Conservation (phyloP, 768 basidiomycete genomes). For the Hysterangium stoloniferum region DNA sequence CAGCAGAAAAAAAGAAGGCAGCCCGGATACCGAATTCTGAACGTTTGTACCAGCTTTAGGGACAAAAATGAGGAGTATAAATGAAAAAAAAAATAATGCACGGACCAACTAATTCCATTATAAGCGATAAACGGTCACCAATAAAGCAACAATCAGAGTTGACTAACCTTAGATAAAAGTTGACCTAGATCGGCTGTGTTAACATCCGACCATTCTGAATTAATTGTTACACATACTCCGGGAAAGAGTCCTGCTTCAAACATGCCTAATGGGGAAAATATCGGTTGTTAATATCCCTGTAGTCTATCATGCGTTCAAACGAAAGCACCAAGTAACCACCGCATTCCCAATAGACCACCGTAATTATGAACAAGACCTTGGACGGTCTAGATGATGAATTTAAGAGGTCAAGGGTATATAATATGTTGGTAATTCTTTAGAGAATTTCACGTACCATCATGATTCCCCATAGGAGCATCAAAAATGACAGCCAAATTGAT, state of each 20-base stretch:
- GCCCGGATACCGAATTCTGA: conserved; percentile 61
- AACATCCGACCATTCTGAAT: background rate
- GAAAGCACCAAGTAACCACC: conserved; percentile 53
- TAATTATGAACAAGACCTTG: conserved; percentile 68
- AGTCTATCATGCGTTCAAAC: conserved; percentile 2
- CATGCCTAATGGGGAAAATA: conserved; percentile 21
- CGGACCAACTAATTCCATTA: conserved; percentile 1
- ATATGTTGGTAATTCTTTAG: background rate
- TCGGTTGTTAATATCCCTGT: conserved; percentile 17
- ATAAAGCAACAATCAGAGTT: background rate
- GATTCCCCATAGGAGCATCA: conserved; percentile 71
- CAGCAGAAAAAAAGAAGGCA: conserved; percentile 69
- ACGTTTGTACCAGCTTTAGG: conserved; percentile 53
- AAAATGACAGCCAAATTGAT: conserved; percentile 64
- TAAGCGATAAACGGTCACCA: background rate
- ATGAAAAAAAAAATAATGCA: background rate
- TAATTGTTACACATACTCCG: conserved; percentile 43
- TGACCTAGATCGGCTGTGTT: no score
- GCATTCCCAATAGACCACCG: conserved; percentile 58
- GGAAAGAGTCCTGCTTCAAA: conserved; percentile 62
- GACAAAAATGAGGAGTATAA: background rate
- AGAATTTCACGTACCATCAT: conserved; percentile 48
- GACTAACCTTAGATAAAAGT: conserved; percentile 12
- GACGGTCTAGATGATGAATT: conserved; percentile 43
- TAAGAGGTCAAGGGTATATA: background rate